phyloP scores from a whole-genome alignment of 75 land plant genomes.

The Pinus tabuliformis region DNA sequence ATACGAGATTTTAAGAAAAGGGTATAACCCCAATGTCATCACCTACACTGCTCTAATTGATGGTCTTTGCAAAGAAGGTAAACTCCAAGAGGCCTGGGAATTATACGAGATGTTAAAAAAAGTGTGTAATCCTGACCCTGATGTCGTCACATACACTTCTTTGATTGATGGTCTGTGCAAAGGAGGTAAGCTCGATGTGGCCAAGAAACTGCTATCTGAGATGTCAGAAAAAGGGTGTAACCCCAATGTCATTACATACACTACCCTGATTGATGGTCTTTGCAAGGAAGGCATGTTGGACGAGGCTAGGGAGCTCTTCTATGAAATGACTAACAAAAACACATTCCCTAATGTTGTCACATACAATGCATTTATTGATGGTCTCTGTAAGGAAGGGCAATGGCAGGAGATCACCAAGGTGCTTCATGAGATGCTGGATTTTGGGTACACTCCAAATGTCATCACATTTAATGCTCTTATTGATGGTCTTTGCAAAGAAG shows the following conservation, averaged over 20 bases:
- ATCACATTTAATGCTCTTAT: constrained; percentile 5
- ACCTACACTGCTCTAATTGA: neutral
- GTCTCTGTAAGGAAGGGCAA: constrained; percentile 11
- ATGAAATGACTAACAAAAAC: constrained; percentile 3
- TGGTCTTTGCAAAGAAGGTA: neutral
- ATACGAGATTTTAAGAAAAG: neutral
- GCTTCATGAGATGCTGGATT: constrained; percentile 9
- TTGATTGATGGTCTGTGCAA: constrained; percentile 17
- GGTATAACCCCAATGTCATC: neutral
- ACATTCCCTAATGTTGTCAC: constrained; percentile 12
- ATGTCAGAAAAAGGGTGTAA: constrained; percentile 16
- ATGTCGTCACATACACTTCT: constrained; percentile 20
- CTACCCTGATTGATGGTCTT: constrained; percentile 13
- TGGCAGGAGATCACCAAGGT: constrained; percentile 4
- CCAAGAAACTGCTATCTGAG: constrained; percentile 9
- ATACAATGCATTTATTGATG: constrained; percentile 18
- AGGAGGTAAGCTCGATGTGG: constrained; percentile 7
- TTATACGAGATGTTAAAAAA: constrained; percentile 12
- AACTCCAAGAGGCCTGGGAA: neutral
- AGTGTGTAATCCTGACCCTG: constrained; percentile 17
- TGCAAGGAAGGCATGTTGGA: constrained; percentile 11
- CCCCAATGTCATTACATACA: constrained; percentile 23
- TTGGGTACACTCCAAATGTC: constrained; percentile 10
- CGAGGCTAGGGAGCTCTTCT: constrained; percentile 11
- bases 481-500: constrained; percentile 21